These are phyloP conservation scores for Ceriops decandra DNA, from an alignment of 345 rosid genomes.

Conservation along the genomic window DNA sequence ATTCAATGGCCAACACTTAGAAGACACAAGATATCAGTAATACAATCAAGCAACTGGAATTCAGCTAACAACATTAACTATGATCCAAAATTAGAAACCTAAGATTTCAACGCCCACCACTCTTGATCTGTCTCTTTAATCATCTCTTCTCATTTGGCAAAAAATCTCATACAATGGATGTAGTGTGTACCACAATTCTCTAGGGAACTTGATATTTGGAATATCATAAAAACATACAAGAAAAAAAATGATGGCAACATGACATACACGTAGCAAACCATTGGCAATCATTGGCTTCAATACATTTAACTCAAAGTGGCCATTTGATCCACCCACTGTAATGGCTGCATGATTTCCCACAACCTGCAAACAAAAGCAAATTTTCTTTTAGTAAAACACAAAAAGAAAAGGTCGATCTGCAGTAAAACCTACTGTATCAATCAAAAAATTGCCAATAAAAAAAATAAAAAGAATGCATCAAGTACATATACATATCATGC, in stretches of 20 bases:
- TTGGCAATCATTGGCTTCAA: conserved; percentile 97
- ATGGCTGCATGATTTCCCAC: conserved; percentile 92
- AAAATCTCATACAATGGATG: background rate
- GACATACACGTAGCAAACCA: conserved; percentile 71
- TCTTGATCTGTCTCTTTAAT: too few species aligned
- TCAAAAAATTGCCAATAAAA: too few species aligned
- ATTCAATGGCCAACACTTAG: background rate
- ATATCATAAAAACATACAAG: background rate
- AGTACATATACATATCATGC: too few species aligned
- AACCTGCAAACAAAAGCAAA: conserved; percentile 44
- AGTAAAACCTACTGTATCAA: too few species aligned
- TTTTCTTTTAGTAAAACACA: too few species aligned
- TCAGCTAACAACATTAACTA: too few species aligned
- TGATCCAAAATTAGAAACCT: too few species aligned
- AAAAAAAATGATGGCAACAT: background rate
- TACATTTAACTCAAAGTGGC: conserved; percentile 91
- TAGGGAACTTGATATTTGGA: background rate
- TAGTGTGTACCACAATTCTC: background rate
- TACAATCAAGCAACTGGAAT: too few species aligned
- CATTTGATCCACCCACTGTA: conserved; percentile 91
- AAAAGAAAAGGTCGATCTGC: too few species aligned
- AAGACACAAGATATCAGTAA: background rate
- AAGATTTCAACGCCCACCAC: too few species aligned
- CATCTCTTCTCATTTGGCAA: too few species aligned
- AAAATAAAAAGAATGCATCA: too few species aligned